Percentiles rank a stretch among this genome's conserved stretches.
phyloP scores from a whole-genome alignment of 202 grass and related monocot genomes.

The Bolboschoenoplectus hybrid region DNA sequence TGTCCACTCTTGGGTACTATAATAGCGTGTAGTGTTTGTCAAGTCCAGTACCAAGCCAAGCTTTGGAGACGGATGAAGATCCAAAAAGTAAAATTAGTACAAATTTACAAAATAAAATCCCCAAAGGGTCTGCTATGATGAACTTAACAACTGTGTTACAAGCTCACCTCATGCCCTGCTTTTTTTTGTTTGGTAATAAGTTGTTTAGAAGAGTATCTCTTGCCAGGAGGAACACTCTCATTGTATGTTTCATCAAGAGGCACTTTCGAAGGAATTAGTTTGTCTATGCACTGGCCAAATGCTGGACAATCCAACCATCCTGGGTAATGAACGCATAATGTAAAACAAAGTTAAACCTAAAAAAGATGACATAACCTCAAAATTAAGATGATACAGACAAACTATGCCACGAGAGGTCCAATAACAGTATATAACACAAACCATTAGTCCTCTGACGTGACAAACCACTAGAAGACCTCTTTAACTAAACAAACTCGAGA shows the following conservation, averaged over 20 bases:
- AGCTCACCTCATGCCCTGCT: slow-evolving; percentile 82
- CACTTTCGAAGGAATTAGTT: slow-evolving; percentile 98
- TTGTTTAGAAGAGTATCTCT: slow-evolving; percentile 99
- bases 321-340: slow-evolving; percentile 25
- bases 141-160: slow-evolving; percentile 20
- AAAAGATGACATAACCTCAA: background rate
- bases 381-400: slow-evolving; percentile 19
- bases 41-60: slow-evolving; percentile 98
- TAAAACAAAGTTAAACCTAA: slow-evolving; percentile 8
- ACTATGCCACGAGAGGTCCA: background rate
- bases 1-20: slow-evolving; percentile 77
- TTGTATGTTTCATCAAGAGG: slow-evolving; percentile 97
- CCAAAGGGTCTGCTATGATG: background rate
- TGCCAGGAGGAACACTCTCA: slow-evolving; percentile 82
- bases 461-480: background rate
- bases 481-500: background rate
- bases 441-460: background rate
- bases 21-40: slow-evolving; percentile 94
- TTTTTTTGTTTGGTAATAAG: slow-evolving; percentile 87
- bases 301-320: slow-evolving; percentile 94
- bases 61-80: slow-evolving; percentile 50
- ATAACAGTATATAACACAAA: slow-evolving; percentile 4
- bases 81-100: slow-evolving; percentile 7
- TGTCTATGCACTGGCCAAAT: slow-evolving; percentile 86
- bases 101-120: background rate